Percentiles rank a stretch among this genome's conserved stretches.
These are phyloP conservation scores for Leccinum subtestaceum DNA, from an alignment of 768 basidiomycete genomes.

Conservation along the genomic window DNA sequence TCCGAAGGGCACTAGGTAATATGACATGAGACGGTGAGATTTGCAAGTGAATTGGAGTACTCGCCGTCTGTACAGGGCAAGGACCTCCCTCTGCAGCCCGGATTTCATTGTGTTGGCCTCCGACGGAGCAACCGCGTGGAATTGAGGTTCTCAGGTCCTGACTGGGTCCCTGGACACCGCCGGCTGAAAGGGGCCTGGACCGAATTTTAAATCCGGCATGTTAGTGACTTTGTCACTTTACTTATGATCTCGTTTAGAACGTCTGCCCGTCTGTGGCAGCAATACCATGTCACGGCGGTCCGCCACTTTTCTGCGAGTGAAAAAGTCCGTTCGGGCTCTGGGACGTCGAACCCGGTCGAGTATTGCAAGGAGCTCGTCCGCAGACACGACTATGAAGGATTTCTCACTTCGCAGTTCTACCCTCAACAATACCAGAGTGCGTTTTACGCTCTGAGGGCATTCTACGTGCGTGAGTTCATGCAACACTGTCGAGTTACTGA, in stretches of 20 bases:
- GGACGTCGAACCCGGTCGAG: conserved; percentile 41
- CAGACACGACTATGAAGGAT: conserved; percentile 82
- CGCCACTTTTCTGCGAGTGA: conserved; percentile 15
- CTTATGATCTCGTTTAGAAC: conserved; percentile 19
- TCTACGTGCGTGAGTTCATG: conserved; percentile 57
- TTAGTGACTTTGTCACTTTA: not conserved
- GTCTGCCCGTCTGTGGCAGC: conserved; percentile 11
- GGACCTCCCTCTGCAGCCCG: conserved; percentile 52
- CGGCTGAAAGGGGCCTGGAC: conserved; percentile 11
- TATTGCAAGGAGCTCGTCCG: conserved; percentile 74
- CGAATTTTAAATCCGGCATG: not conserved
- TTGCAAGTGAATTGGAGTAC: not conserved
- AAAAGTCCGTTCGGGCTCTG: conserved; percentile 12
- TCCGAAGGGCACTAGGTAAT: conserved; percentile 63
- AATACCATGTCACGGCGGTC: not conserved
- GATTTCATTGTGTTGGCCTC: conserved; percentile 31
- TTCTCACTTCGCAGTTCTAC: conserved; percentile 66
- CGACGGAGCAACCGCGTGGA: not conserved
- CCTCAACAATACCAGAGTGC: conserved; percentile 61
- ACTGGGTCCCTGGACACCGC: conserved; percentile 20
- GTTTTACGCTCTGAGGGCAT: conserved; percentile 79
- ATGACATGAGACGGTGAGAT: conserved; percentile 5
- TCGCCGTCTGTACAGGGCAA: conserved; percentile 56
- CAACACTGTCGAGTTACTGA: conserved; percentile 6
- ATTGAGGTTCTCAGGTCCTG: conserved; percentile 6